Conservation (phyloP, 2,329 filamentous ascomycete genomes). For the Aspergillus clavatus region DNA sequence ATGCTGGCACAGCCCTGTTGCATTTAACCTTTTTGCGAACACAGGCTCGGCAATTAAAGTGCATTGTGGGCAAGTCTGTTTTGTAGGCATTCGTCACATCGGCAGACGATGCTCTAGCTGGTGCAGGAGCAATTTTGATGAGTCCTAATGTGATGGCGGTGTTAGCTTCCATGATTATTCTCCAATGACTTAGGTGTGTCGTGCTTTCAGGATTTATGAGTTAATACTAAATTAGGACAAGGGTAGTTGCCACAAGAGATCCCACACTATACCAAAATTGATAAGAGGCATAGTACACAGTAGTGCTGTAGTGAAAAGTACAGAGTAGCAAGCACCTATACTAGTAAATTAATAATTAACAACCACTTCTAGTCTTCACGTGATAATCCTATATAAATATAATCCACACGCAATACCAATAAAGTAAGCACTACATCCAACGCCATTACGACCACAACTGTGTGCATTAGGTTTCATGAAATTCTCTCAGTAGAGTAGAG, state of each 20-base stretch:
- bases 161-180: not conserved
- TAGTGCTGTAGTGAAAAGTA: no score
- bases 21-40: conserved; percentile 41
- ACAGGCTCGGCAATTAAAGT: conserved; percentile 18
- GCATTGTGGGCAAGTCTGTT: conserved; percentile 3
- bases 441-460: no score
- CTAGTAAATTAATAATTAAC: no score
- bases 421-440: no score
- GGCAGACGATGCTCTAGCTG: not conserved
- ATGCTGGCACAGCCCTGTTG: conserved; percentile 30
- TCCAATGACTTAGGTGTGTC: not conserved
- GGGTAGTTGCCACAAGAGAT: not conserved
- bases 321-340: no score
- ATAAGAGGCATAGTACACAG: not conserved
- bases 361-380: no score
- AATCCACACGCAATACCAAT: no score
- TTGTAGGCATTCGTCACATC: not conserved
- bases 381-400: no score
- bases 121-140: conserved; percentile 6
- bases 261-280: not conserved
- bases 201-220: not conserved
- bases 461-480: no score
- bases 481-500: no score
- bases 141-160: not conserved
- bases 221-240: not conserved